phyloP scores from a whole-genome alignment of 208 protist species.

The Acanthamoeba triangularis region DNA sequence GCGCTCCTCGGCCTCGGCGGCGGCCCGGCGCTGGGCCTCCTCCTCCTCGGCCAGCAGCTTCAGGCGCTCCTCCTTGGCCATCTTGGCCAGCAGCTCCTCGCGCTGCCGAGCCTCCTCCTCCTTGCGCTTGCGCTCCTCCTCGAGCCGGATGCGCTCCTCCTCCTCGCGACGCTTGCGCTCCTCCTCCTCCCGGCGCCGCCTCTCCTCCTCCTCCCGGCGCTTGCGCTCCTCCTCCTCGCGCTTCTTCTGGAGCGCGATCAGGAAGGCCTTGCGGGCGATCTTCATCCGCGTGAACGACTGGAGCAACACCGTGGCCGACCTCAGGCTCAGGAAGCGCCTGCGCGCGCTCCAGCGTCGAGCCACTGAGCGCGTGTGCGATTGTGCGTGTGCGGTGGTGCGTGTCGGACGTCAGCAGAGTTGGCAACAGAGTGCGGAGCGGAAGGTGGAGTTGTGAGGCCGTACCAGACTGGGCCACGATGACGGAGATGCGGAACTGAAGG shows the following conservation, averaged over 20 bases:
- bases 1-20: not conserved
- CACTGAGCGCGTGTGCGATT: not conserved
- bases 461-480: conserved; percentile 44
- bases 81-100: not conserved
- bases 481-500: not conserved
- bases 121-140: conserved; percentile 52
- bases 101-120: conserved; percentile 7
- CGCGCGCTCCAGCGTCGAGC: conserved; percentile 36
- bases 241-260: conserved; percentile 65
- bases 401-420: not conserved
- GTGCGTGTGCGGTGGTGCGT: not conserved
- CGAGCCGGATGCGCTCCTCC: conserved; percentile 24
- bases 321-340: conserved; percentile 8
- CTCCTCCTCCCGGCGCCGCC: conserved; percentile 32
- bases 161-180: conserved; percentile 33
- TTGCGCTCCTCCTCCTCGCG: conserved; percentile 65
- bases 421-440: not conserved
- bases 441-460: not conserved
- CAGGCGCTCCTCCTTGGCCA: conserved; percentile 36
- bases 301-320: conserved; percentile 39
- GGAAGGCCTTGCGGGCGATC: conserved; percentile 48
- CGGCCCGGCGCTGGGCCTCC: conserved; percentile 41
- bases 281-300: conserved; percentile 60
- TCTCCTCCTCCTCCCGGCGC: conserved; percentile 41
- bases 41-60: conserved; percentile 21